Evolutionary conservation across 371 early-diverging fungal species (phyloP), one percentile per base, ranked within the genome.

Genomic region (Rhizomucor pusillus): DNA sequence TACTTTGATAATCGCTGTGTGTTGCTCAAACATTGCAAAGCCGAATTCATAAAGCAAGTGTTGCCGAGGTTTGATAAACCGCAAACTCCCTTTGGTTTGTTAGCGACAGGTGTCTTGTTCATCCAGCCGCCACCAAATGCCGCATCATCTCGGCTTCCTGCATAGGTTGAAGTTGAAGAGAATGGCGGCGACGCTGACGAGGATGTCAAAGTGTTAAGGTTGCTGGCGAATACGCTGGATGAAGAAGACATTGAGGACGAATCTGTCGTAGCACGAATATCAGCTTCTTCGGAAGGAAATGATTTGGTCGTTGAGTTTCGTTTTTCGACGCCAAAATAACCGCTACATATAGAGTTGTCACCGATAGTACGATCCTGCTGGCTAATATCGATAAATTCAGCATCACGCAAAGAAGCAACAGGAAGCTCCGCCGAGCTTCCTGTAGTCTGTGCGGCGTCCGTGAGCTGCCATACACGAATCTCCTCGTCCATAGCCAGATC

Each of bases 1-100:
- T 81, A 91, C 18, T 71, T 66, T 0, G 84, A 85, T 13, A 94
- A 69, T 43, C 74, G 77, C 1, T 67, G 67, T 4, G 88, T 87
- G 56, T 85, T 84, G 60, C 83, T 79, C 18, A 92, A 67, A 57
- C 90, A 91, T 65, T 94, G 93, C 2, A 94, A 56, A 0, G 86
- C 86, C 3, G 87, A 82, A 67, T 90, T 91, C 91, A 94, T 91
- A 66, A 86, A 92, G 67, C 94, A 94, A 0, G 93, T 92, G 62
- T 94, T 94, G 45, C 93, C 93, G 19, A 92, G 71, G 57, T 94
- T 94, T 22, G 57, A 60, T 29, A 92, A 74, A 5, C 93, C 93
- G 16, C 71, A 79, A 1, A 79, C 65, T 6, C 87, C 90, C 37
- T 65, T 54, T 3, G 29, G 41, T 41, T 41, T 41, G 41, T 14